Evolutionary conservation across 1,284 basidiomycete genomes (phyloP), one percentile per base, ranked within the genome.

Genomic region (Entoloma clypeatum): DNA sequence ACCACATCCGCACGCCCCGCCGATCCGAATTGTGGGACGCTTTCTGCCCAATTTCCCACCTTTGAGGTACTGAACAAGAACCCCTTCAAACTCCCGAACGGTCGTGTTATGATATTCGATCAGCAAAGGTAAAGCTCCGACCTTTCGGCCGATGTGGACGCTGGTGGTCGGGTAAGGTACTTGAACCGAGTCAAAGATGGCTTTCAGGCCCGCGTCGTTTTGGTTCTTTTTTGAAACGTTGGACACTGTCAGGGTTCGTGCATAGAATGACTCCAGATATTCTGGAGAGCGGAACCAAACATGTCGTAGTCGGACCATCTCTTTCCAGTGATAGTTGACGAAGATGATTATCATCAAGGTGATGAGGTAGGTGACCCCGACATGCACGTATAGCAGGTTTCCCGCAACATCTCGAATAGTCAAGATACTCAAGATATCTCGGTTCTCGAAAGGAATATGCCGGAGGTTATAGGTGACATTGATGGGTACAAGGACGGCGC

Each of bases 41-140:
- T 83, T 84, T 48, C 79, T 73, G 17, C 73, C 84, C 27, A 90
- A 67, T 53, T 77, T 78, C 6, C 86, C 86, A 13, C 75, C 80
- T 55, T 91, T 87, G 44, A 95, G 74, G 60, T 94, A 94, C 50
- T 78, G 81, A 33, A 94, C 91, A 10, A 96, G 72, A 21, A 88
- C 73, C 30, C 75, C 67, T 59, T 97, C 93, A 28, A 96, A 77
- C 47, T 92, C 81, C 34, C 81, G 72, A 10, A 97, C 92, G 9
- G 87, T 83, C 36, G 86, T 67, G 63, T 94, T 93, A 66, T 96
- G 92, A 50, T 81, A 82, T 36, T 92, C 81, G 51, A 92, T 84
- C 37, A 91, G 67, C 43, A 86, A 77, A 0, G 89, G 85, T 2
- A 92, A 73, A 22, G 74, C 65, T 18, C 86, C 87, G 16, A 91